These are phyloP conservation scores for Solanum hybrid DNA, from an alignment of 305 asterid species.

Conservation along the genomic window DNA sequence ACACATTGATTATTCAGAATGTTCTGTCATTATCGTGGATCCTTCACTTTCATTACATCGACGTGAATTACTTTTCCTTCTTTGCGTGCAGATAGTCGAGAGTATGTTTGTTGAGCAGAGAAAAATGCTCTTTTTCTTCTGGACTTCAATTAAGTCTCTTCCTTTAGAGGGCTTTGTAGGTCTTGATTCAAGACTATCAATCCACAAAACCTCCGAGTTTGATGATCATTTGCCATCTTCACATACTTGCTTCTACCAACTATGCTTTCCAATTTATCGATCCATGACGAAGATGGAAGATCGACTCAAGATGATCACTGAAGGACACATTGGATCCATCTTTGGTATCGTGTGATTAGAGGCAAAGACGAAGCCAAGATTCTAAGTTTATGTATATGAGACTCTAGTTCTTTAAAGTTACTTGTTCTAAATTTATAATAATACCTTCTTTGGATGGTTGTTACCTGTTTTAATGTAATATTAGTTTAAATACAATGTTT, in stretches of 20 bases:
- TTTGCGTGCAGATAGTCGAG: slow-evolving; percentile 36
- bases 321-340: neutral
- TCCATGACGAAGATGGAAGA: slow-evolving; percentile 31
- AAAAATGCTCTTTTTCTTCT: slow-evolving; percentile 67
- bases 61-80: neutral
- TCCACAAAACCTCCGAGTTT: slow-evolving; percentile 41
- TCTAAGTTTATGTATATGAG: neutral
- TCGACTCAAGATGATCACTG: slow-evolving; percentile 40
- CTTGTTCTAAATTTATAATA: neutral
- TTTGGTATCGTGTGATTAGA: neutral
- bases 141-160: slow-evolving; percentile 79
- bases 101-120: slow-evolving; percentile 65
- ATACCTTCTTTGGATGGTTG: neutral
- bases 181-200: slow-evolving; percentile 53
- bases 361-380: neutral
- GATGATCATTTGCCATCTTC: slow-evolving; percentile 64
- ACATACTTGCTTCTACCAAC: slow-evolving; percentile 73
- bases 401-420: neutral
- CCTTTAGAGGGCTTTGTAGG: slow-evolving; percentile 84
- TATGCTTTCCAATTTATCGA: slow-evolving; percentile 67
- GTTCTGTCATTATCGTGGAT: neutral
- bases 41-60: neutral
- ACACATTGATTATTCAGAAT: neutral
- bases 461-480: neutral
- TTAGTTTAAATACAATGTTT: neutral